These are phyloP conservation scores for Diaporthe sp. DNA, from an alignment of 2,329 filamentous ascomycete genomes.

Conservation along the genomic window DNA sequence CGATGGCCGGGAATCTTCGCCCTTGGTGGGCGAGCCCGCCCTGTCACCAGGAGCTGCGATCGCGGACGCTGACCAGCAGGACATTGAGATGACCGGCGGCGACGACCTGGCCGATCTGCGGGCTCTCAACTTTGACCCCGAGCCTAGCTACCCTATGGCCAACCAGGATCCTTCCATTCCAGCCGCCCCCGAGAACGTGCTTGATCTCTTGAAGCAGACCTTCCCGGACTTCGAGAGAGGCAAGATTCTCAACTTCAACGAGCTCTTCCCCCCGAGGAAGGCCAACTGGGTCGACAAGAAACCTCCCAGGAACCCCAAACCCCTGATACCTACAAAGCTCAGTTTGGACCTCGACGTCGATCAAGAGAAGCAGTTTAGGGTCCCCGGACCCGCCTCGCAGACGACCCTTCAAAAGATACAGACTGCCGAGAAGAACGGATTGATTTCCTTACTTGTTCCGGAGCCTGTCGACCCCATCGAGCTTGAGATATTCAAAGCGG, in stretches of 20 bases:
- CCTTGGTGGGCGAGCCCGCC: conserved; percentile 58
- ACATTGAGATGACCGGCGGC: conserved; percentile 51
- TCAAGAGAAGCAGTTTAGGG: conserved; percentile 86
- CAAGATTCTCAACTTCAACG: conserved; percentile 82
- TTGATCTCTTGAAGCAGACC: conserved; percentile 82
- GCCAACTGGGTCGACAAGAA: conserved; percentile 84
- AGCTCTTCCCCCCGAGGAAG: conserved; percentile 85
- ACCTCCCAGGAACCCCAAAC: conserved; percentile 83
- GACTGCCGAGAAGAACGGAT: conserved; percentile 62
- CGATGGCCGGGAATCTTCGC: conserved; percentile 67
- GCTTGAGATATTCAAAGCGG: conserved; percentile 56
- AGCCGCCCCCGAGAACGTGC: conserved; percentile 78
- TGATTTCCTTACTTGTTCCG: conserved; percentile 59
- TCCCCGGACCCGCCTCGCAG: conserved; percentile 72
- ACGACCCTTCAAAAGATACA: conserved; percentile 70
- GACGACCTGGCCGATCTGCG: conserved; percentile 54
- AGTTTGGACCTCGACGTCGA: conserved; percentile 88
- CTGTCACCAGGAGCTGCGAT: conserved; percentile 61
- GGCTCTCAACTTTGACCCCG: conserved; percentile 60
- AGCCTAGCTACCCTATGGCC: conserved; percentile 56
- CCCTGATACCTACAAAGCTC: conserved; percentile 88
- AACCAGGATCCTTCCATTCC: conserved; percentile 76
- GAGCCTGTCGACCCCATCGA: conserved; percentile 59
- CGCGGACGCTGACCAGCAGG: conserved; percentile 49
- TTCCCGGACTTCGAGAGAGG: conserved; percentile 87